Evolutionary conservation across 2,329 filamentous ascomycete species (phyloP), one percentile per base, ranked within the genome.

Genomic region (Talaromyces atroroseus): DNA sequence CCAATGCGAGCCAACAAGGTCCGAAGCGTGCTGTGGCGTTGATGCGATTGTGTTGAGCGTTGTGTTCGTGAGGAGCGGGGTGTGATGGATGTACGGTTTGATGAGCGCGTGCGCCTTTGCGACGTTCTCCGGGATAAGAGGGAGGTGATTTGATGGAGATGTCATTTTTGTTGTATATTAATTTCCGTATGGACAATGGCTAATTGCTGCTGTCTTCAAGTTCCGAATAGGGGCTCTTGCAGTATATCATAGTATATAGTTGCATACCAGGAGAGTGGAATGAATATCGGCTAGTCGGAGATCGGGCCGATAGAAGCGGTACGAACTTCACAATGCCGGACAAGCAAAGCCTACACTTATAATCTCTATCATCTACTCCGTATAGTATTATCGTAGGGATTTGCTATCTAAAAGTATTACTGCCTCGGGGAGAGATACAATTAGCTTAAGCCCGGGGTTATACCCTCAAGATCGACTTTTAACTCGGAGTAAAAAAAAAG

Each of bases 1-100:
- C 76, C 80, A 85, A 61, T 76, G 72, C 3, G 85, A 87, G 14
- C 78, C 81, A 46, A 71, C 65, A 0, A 88, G 76, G 4, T 80
- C 77, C 3, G 78, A 75, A 2, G 74, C 54, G 0, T 78, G 71
- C 61, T 88, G 85, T 7, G 88, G 83, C 21, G 82, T 86, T 2
- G 89, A 95, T 16, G 91, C 91, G 59, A 96, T 77, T 12, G 67
- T 71, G 64, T 87, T 83, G 58, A 97, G 80, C 0, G 90, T 92
- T 20, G 79, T 79, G 73, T 86, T 91, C 56, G 90, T 95, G 8
- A 92, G 78, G 26, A 95, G 84, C 2, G 92, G 91, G 7, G 92
- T 97, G 64, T 78, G 80, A 77, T 96, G 90, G 69, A 97, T 82
- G 74, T 89, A 83, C 1, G 82, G 79, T 65, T 82, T 79, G 70